phyloP scores from a whole-genome alignment of 495 filamentous ascomycete species.

The Cenococcum geophilum region DNA sequence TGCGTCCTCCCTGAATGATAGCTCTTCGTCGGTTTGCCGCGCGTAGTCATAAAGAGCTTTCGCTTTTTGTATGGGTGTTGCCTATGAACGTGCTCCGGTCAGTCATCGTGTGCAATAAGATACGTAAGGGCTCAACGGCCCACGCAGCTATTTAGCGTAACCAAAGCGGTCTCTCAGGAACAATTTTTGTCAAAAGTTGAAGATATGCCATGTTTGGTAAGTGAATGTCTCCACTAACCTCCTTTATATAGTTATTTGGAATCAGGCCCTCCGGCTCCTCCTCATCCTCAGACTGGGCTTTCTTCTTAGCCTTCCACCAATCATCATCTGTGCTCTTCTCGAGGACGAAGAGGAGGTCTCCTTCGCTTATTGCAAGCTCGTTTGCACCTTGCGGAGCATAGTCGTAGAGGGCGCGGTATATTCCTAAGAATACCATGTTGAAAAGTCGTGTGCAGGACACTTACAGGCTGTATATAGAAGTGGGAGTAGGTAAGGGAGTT shows the following conservation, averaged over 20 bases:
- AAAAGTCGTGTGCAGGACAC: constrained; percentile 12
- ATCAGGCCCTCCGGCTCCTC: constrained; percentile 92
- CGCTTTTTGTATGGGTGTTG: constrained; percentile 59
- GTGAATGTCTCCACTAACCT: constrained; percentile 56
- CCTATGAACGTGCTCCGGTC: constrained; percentile 16
- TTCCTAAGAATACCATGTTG: constrained; percentile 72
- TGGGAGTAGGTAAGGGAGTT: constrained; percentile 1
- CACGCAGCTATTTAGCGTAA: too few species aligned
- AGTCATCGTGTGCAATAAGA: constrained; percentile 1
- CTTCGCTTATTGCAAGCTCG: constrained; percentile 81
- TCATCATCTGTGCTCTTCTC: constrained; percentile 87
- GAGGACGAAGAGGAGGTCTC: constrained; percentile 85
- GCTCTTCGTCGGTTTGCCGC: constrained; percentile 93
- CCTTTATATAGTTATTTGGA: constrained; percentile 91
- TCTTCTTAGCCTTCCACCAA: constrained; percentile 99
- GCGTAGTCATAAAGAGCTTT: constrained; percentile 94
- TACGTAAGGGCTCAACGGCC: too few species aligned
- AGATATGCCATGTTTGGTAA: background rate
- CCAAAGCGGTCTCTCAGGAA: background rate
- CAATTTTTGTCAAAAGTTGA: background rate
- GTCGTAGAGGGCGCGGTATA: constrained; percentile 90
- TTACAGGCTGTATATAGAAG: background rate
- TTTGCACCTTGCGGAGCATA: constrained; percentile 83
- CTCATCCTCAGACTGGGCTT: constrained; percentile 80
- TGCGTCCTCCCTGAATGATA: constrained; percentile 90